Conservation (phyloP, 2,329 filamentous ascomycete species). For the Pseudogymnoascus sp. region DNA sequence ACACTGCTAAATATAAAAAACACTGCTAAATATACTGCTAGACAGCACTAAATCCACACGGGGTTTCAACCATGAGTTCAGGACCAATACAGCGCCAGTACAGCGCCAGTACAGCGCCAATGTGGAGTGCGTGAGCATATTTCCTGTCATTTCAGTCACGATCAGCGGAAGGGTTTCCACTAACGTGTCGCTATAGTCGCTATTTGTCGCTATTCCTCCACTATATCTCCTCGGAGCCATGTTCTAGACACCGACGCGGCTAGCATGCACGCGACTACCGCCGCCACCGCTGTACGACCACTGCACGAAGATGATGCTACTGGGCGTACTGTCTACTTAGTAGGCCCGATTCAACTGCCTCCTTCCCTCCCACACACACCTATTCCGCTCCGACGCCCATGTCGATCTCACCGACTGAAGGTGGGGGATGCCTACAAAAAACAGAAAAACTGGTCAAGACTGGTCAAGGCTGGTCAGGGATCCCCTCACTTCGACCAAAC, state of each 20-base stretch:
- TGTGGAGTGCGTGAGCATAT: too few species aligned
- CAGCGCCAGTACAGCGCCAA: background rate
- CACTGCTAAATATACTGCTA: background rate
- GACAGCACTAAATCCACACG: background rate
- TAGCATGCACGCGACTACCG: background rate
- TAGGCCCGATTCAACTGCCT: background rate
- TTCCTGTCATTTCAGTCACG: background rate
- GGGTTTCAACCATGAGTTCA: background rate
- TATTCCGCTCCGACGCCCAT: background rate
- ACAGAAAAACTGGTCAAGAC: too few species aligned
- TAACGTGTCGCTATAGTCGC: too few species aligned
- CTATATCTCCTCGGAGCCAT: background rate
- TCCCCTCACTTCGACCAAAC: background rate
- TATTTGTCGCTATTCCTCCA: too few species aligned
- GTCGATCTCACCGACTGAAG: background rate
- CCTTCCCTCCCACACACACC: background rate
- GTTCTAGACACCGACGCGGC: constrained; percentile 1
- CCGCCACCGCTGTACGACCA: background rate
- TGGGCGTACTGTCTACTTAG: background rate
- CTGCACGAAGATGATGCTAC: background rate
- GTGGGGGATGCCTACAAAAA: background rate
- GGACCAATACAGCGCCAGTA: background rate
- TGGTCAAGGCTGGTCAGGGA: background rate
- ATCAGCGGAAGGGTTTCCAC: background rate
- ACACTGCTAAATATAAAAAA: background rate